Evolutionary conservation across 2,329 filamentous ascomycete genomes (phyloP), one percentile per base, ranked within the genome.

Genomic region (Colletotrichum sp.): DNA sequence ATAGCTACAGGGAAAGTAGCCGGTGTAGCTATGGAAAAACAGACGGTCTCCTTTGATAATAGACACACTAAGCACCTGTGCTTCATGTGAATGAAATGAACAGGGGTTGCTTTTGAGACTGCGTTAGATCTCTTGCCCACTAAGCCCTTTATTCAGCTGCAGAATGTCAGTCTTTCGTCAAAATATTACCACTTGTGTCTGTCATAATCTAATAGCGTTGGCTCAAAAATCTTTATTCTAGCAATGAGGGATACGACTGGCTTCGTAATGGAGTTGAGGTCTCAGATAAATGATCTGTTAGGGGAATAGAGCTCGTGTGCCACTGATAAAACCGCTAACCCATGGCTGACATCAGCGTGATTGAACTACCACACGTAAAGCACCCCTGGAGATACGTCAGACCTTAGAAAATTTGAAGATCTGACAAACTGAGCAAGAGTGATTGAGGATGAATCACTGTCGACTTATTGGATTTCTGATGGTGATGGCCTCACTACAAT

Each of bases 191-290:
- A 10, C 18, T 44, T 1, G 2, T n/a, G 9, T n/a, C 39, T 44
- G 8, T 18, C 9, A n/a, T 6, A 44, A 44, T 44, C 1, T 0
- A 10, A 10, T 3, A 44, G 9, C 2, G 18, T 1, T 44, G 3
- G 39, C 18, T 44, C 18, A 44, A 44, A 10, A 44, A 3, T n/a
- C 5, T n/a, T 9, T 2, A 44, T 6, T 3, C 8, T 44, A 44
- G 18, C 18, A 9, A 44, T n/a, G 18, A 12, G 39, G 8, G 39
- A 10, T 44, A 44, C 8, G 5, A 6, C 4, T 10, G 8, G 39
- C 18, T 44, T 44, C 39, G 16, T 3, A 44, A 44, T 6, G 5
- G 18, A n/a, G 39, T 18, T 44, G 18, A 12, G 9, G 39, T 44
- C 18, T 44, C 3, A 10, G 9, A 44, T 10, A 44, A 44, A n/a